These are phyloP conservation scores for Wickerhamomyces rabaulensis DNA, from an alignment of 805 yeast species.

Conservation along the genomic window DNA sequence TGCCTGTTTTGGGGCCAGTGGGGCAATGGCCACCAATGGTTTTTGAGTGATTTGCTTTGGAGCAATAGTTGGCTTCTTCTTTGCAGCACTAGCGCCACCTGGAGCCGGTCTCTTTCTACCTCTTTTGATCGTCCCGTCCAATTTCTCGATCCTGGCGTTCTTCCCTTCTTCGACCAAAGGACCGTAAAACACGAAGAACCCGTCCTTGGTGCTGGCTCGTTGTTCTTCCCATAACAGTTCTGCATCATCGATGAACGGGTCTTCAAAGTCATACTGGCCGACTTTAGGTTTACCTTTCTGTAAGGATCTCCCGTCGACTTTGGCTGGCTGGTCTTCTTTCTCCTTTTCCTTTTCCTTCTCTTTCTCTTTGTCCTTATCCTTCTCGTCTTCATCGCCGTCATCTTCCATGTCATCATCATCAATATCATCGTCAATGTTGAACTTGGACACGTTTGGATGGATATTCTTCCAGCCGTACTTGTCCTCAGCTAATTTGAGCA, in stretches of 20 bases:
- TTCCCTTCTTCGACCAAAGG: constrained; percentile 67
- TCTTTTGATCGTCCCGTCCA: constrained; percentile 38
- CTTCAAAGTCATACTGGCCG: constrained; percentile 87
- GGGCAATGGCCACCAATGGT: neutral
- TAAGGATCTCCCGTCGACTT: constrained; percentile 38
- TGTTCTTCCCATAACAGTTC: constrained; percentile 92
- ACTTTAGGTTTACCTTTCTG: constrained; percentile 63
- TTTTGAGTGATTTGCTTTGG: constrained; percentile 1
- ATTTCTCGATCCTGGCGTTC: constrained; percentile 40
- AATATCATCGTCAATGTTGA: constrained; percentile 47
- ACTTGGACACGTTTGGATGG: constrained; percentile 61
- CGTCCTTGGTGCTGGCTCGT: constrained; percentile 88
- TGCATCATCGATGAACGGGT: constrained; percentile 94
- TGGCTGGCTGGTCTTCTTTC: constrained; percentile 22
- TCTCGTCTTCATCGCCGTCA: constrained; percentile 41
- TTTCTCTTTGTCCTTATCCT: constrained; percentile 29
- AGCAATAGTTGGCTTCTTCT: constrained; percentile 8
- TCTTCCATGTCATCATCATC: constrained; percentile 48
- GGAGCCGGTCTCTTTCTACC: constrained; percentile 23
- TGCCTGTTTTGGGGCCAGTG: neutral
- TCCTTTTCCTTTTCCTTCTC: constrained; percentile 26
- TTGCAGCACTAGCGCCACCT: constrained; percentile 1
- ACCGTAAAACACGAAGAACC: constrained; percentile 93
- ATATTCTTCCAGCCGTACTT: constrained; percentile 75
- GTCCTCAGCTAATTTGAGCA: constrained; percentile 69